Evolutionary conservation across 495 filamentous ascomycete genomes (phyloP), one percentile per base, ranked within the genome.

Genomic region (Trichoderma reesei): DNA sequence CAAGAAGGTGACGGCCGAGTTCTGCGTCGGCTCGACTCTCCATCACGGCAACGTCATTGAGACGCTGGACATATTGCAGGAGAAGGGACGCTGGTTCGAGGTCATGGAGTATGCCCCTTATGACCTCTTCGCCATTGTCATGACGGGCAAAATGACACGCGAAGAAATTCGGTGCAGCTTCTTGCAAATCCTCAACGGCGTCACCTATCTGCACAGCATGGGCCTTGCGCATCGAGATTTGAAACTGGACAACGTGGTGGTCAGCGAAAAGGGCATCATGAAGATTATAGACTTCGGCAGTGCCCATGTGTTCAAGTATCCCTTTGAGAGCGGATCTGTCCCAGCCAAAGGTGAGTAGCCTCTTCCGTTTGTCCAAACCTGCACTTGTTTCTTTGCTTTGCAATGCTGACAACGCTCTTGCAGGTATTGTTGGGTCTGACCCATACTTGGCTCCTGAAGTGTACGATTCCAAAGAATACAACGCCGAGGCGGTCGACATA

Each of bases 241-340:
- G 67, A 99, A 99, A 73, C 75, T 99, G 69, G 94, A 99, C 75
- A 99, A 99, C 68, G 94, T 99, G 16, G 94, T 99, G 59, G 91
- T 99, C 60, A 98, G 92, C 68, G 89, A 96, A 69, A 84, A 87
- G 68, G 94, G 94, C n/a, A 97, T 99, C 66, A 96, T 99, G 89
- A 99, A 99, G 77, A 88, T 99, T 61, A 99, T 99, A 67, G 94
- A 99, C 73, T 99, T 99, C 77, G 94, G 94, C 63, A 98, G 94
- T 76, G 92, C 94, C 4, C 92, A 91, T 64, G 92, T 99, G 59
- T 99, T 93, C 78, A 84, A 88, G 66, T 99, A 99, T 80, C 94
- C 94, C 2, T 99, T 99, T 72, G 94, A 99, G 76, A 91, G 87
- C 62, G 90, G 92, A 67, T 87, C 93, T 60, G 92, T 96, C 26